phyloP scores from a whole-genome alignment of 2,329 filamentous ascomycete species.

The Drechslerella stenobrocha region DNA sequence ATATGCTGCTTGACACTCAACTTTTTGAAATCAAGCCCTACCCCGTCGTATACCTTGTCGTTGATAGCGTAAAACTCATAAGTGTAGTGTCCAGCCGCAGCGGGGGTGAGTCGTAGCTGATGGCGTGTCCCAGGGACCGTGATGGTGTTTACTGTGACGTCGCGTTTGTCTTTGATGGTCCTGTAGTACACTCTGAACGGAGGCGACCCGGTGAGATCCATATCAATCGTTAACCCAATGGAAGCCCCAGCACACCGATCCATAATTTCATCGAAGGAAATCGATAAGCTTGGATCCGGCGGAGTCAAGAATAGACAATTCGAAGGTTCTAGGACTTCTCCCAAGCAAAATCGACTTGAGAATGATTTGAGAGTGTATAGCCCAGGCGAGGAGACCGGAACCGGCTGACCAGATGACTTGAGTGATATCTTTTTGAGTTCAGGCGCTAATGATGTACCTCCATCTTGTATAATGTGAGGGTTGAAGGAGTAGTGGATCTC shows the following conservation, averaged over 20 bases:
- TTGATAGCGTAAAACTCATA: constrained; percentile 81
- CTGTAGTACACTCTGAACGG: constrained; percentile 84
- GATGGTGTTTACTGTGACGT: constrained; percentile 62
- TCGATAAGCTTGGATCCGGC: constrained; percentile 75
- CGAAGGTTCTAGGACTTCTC: constrained; percentile 88
- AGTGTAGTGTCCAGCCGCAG: constrained; percentile 77
- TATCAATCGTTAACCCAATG: constrained; percentile 81
- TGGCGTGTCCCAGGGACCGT: constrained; percentile 72
- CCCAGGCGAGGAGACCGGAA: constrained; percentile 71
- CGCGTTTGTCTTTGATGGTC: constrained; percentile 66
- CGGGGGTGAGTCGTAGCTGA: constrained; percentile 81
- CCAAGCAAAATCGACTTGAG: constrained; percentile 76
- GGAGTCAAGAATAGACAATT: constrained; percentile 93
- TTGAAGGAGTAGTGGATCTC: constrained; percentile 80
- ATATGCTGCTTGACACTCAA: constrained; percentile 81
- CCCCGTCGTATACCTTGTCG: constrained; percentile 76
- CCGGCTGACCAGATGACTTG: constrained; percentile 48
- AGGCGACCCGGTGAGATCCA: constrained; percentile 89
- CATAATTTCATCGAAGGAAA: constrained; percentile 78
- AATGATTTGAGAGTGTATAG: constrained; percentile 83
- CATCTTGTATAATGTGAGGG: constrained; percentile 64
- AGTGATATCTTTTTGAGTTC: constrained; percentile 59
- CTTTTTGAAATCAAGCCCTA: constrained; percentile 65
- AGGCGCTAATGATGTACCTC: constrained; percentile 6
- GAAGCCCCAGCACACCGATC: constrained; percentile 95